These are phyloP conservation scores for Hapsidospora chrysogenum DNA, from an alignment of 495 filamentous ascomycete genomes.

Conservation along the genomic window DNA sequence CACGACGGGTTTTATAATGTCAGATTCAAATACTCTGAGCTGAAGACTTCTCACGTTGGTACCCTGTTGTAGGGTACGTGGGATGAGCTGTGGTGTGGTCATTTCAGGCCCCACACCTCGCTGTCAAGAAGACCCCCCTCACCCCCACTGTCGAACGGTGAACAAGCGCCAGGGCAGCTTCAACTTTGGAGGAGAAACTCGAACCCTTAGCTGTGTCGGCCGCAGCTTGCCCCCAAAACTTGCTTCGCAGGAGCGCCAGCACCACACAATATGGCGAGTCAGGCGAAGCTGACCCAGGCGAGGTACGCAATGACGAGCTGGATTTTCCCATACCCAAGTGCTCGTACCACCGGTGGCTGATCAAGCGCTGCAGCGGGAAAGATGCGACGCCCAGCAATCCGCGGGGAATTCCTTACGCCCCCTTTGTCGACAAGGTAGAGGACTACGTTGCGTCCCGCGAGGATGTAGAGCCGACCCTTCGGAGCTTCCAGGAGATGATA, in stretches of 20 bases:
- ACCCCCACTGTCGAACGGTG: no score
- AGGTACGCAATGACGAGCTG: not conserved
- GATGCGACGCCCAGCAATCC: conserved; percentile 59
- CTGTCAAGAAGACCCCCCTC: no score
- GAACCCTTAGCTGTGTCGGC: no score
- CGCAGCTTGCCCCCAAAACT: conserved; percentile 1
- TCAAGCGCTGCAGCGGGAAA: conserved; percentile 13
- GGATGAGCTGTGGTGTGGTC: no score
- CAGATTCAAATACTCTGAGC: no score
- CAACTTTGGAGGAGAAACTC: no score
- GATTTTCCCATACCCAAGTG: not conserved
- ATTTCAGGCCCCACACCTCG: no score
- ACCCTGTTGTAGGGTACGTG: no score
- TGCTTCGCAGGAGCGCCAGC: not conserved
- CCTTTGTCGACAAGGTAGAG: conserved; percentile 91
- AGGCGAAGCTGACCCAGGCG: not conserved
- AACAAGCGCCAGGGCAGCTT: no score
- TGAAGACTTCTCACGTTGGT: no score
- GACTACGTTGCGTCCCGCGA: conserved; percentile 78
- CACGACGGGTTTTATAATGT: no score
- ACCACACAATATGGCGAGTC: conserved; percentile 1
- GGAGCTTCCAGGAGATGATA: conserved; percentile 98
- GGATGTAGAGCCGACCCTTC: conserved; percentile 79
- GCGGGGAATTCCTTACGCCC: conserved; percentile 83
- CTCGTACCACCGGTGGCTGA: no score